Percentiles rank a stretch among this genome's conserved stretches.
Evolutionary conservation across 106 monocot species (phyloP).

Genomic region (Iris macrosiphon): DNA sequence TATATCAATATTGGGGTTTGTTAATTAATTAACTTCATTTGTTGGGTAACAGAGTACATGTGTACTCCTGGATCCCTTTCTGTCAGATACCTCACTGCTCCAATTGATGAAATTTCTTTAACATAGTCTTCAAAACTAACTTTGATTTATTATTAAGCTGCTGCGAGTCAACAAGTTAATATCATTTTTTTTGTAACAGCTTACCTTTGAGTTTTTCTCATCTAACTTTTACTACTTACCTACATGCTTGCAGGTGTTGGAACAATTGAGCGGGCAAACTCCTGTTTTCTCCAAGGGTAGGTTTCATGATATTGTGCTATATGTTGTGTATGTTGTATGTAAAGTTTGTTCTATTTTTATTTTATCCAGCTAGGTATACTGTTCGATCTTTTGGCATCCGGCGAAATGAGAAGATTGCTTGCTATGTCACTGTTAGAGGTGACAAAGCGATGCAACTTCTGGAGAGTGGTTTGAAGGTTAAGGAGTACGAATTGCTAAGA

Average conservation of each 20-base stretch:
- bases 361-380: conserved; percentile 52
- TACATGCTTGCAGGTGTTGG: conserved; percentile 37
- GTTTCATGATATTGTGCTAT: background rate
- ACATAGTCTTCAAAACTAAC: too few species aligned
- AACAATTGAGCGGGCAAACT: conserved; percentile 56
- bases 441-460: conserved; percentile 81
- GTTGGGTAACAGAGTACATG: too few species aligned
- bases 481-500: conserved; percentile 66
- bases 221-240: background rate
- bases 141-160: too few species aligned
- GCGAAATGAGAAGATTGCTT: conserved; percentile 77
- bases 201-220: too few species aligned
- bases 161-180: too few species aligned
- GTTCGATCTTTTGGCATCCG: conserved; percentile 70
- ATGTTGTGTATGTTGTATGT: background rate
- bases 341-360: background rate
- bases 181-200: too few species aligned
- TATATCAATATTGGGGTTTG: too few species aligned
- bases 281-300: conserved; percentile 72
- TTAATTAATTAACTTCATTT: too few species aligned
- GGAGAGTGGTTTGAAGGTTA: conserved; percentile 73
- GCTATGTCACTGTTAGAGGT: conserved; percentile 66
- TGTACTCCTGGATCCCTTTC: too few species aligned
- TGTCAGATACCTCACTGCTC: too few species aligned
- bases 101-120: too few species aligned